phyloP scores from a whole-genome alignment of 116 monocot species.

The Phalaenopsis hybrid region DNA sequence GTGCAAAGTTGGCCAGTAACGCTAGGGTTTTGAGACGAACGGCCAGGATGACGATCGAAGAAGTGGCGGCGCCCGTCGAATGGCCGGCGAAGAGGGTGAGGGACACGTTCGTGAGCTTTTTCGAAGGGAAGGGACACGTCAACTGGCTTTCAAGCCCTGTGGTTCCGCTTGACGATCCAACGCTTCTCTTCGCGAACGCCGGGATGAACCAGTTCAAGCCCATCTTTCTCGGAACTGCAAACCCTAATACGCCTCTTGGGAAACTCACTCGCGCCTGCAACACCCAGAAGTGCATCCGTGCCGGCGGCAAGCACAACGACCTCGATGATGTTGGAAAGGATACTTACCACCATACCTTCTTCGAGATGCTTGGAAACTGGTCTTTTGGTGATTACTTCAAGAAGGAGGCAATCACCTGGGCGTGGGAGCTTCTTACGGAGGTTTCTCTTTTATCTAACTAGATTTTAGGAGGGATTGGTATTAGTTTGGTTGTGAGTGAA shows the following conservation, averaged over 20 bases:
- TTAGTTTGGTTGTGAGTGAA: not conserved
- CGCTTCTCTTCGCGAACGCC: constrained; percentile 92
- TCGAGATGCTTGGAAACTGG: constrained; percentile 99
- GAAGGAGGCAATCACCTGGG: constrained; percentile 75
- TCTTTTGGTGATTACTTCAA: constrained; percentile 99
- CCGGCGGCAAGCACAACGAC: constrained; percentile 99
- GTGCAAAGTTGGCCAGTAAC: not conserved
- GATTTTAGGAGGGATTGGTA: not conserved
- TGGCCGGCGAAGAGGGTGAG: constrained; percentile 74
- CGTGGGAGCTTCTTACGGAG: constrained; percentile 94
- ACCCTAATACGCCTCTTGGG: constrained; percentile 63
- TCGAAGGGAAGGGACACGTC: constrained; percentile 60
- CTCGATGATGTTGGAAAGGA: constrained; percentile 98
- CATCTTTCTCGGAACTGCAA: constrained; percentile 77
- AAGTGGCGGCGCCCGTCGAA: constrained; percentile 10
- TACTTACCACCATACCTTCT: constrained; percentile 97
- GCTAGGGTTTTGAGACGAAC: not conserved
- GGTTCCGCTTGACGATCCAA: constrained; percentile 87
- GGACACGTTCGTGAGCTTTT: constrained; percentile 63
- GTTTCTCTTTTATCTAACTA: constrained; percentile 20
- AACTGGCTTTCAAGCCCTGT: constrained; percentile 88
- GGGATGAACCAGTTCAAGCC: constrained; percentile 99
- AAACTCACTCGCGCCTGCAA: constrained; percentile 72
- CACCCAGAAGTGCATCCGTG: constrained; percentile 98
- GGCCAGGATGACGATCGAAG: not conserved